A percentile compares a stretch with the other conserved stretches of the same genome.
Evolutionary conservation across 306 rosid genomes (phyloP).

Genomic region (Urtica urens): DNA sequence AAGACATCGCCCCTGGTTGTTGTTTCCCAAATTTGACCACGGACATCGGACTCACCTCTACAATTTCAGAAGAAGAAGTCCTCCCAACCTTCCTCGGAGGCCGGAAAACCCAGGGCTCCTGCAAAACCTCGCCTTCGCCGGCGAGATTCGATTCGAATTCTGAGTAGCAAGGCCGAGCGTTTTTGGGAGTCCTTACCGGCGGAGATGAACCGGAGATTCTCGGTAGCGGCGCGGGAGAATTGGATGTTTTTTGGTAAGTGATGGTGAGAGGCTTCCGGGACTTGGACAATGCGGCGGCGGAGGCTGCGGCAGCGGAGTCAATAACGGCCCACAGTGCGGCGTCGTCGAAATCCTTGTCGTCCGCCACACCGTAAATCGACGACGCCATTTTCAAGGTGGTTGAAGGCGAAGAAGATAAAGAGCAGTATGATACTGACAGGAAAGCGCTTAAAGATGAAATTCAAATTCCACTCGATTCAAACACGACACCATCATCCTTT

Average conservation of each 20-base stretch:
- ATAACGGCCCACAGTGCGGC: conserved; percentile 85
- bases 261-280: conserved; percentile 30
- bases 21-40: conserved; percentile 12
- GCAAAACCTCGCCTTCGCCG: conserved; percentile 42
- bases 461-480: too few relatives aligned
- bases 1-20: conserved; percentile 28
- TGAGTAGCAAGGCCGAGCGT: conserved; percentile 8
- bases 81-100: conserved; percentile 58
- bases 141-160: conserved; percentile 18
- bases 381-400: too few relatives aligned
- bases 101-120: conserved; percentile 53
- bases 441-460: too few relatives aligned
- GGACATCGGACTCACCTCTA: conserved; percentile 48
- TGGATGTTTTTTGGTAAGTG: conserved; percentile 24
- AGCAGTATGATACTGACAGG: too few relatives aligned
- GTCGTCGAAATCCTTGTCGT: conserved; percentile 86
- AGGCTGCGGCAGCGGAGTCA: conserved; percentile 73
- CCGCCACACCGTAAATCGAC: too few relatives aligned
- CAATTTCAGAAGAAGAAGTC: conserved; percentile 20
- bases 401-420: conserved; percentile 29
- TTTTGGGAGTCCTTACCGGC: conserved; percentile 17
- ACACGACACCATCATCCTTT: too few relatives aligned
- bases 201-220: too few relatives aligned
- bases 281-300: conserved; percentile 46
- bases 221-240: too few relatives aligned